Conservation (phyloP, 2,329 filamentous ascomycete species). For the Hypomyces perniciosus region DNA sequence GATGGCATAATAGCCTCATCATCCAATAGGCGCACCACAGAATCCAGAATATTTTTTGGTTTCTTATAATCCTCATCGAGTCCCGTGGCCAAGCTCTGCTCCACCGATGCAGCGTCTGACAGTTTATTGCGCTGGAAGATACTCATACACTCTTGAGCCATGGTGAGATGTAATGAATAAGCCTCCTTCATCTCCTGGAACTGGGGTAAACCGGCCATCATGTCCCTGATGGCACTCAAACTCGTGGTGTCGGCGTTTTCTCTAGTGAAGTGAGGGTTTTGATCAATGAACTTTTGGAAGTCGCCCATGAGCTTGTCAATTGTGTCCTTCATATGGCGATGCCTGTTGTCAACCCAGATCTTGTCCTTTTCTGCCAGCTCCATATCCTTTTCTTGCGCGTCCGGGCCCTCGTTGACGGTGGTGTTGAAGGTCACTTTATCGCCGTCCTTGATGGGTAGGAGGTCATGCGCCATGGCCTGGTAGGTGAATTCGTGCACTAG, state of each 20-base stretch:
- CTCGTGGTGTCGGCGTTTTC: slow-evolving; percentile 63
- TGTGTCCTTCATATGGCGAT: slow-evolving; percentile 96
- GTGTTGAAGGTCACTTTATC: slow-evolving; percentile 86
- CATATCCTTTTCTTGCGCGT: slow-evolving; percentile 80
- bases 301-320: slow-evolving; percentile 89
- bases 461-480: slow-evolving; percentile 94
- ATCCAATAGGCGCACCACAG: slow-evolving; percentile 81
- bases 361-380: slow-evolving; percentile 86
- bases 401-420: slow-evolving; percentile 65
- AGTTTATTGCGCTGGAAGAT: slow-evolving; percentile 81
- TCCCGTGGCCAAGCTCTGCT: slow-evolving; percentile 88
- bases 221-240: slow-evolving; percentile 90
- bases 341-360: slow-evolving; percentile 91
- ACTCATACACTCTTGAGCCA: slow-evolving; percentile 97
- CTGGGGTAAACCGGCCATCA: slow-evolving; percentile 89
- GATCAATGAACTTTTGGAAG: slow-evolving; percentile 83
- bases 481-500: slow-evolving; percentile 96
- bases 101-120: slow-evolving; percentile 76
- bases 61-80: slow-evolving; percentile 89
- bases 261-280: slow-evolving; percentile 89
- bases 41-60: slow-evolving; percentile 80
- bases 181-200: slow-evolving; percentile 94
- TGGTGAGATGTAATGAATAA: slow-evolving; percentile 88
- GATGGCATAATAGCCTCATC: slow-evolving; percentile 65
- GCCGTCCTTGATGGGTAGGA: slow-evolving; percentile 79